Evolutionary conservation across 2,329 filamentous ascomycete species (phyloP).

Genomic region (Capronia epimyces): DNA sequence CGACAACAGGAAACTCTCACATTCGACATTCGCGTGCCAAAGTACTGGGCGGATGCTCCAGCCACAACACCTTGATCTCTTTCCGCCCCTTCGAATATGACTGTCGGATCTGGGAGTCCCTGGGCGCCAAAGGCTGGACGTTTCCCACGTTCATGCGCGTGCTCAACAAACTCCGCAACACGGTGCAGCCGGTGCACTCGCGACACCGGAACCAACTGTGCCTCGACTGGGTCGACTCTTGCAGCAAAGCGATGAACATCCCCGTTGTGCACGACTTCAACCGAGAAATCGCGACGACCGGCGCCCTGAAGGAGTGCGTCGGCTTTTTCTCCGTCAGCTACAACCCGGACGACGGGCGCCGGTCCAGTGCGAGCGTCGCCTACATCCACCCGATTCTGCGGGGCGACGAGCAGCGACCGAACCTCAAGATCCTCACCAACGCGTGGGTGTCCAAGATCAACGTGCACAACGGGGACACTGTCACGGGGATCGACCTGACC

Average conservation of each 20-base stretch:
- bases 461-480: slow-evolving; percentile 54
- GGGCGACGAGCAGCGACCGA: slow-evolving; percentile 74
- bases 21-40: slow-evolving; percentile 90
- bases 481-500: slow-evolving; percentile 67
- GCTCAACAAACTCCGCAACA: slow-evolving; percentile 79
- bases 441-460: slow-evolving; percentile 82
- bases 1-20: slow-evolving; percentile 68
- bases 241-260: slow-evolving; percentile 71
- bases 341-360: slow-evolving; percentile 79
- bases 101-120: slow-evolving; percentile 72
- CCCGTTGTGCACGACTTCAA: slow-evolving; percentile 84
- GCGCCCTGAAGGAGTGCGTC: slow-evolving; percentile 67
- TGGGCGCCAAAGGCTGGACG: slow-evolving; percentile 79
- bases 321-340: slow-evolving; percentile 90
- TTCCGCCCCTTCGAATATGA: slow-evolving; percentile 90
- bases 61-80: slow-evolving; percentile 88
- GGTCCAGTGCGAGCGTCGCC: slow-evolving; percentile 80
- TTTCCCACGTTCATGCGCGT: slow-evolving; percentile 79
- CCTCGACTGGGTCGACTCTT: slow-evolving; percentile 81
- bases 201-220: slow-evolving; percentile 85
- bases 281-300: slow-evolving; percentile 68
- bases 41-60: slow-evolving; percentile 86
- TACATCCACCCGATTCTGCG: slow-evolving; percentile 89
- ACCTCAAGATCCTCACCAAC: slow-evolving; percentile 80
- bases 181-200: slow-evolving; percentile 80